Conservation (phyloP, 1,284 basidiomycete genomes). For the Chondrostereum purpureum region DNA sequence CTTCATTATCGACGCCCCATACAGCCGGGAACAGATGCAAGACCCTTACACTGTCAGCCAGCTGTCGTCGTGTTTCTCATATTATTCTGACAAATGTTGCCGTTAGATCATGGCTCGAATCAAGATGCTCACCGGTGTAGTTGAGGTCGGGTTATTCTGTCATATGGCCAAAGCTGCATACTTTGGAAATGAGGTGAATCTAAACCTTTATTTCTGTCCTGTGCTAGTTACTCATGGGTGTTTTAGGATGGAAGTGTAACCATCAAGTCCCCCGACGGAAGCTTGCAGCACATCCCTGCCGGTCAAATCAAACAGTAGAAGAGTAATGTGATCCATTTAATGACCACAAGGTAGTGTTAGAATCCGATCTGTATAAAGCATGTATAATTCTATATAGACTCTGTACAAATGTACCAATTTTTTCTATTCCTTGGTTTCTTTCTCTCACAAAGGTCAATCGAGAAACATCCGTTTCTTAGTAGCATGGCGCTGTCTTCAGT, state of each 20-base stretch:
- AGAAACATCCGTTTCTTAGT: too few species aligned
- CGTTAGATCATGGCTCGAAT: conserved; percentile 62
- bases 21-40: conserved; percentile 62
- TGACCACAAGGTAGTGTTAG: too few species aligned
- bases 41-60: conserved; percentile 61
- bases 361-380: too few species aligned
- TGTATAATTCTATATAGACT: too few species aligned
- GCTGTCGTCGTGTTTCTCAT: background rate
- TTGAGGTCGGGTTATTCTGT: conserved; percentile 96
- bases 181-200: conserved; percentile 85
- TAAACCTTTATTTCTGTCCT: too few species aligned
- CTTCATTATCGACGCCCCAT: conserved; percentile 92
- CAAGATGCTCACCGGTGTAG: conserved; percentile 92
- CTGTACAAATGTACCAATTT: too few species aligned
- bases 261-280: conserved; percentile 13
- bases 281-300: conserved; percentile 8
- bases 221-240: background rate
- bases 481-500: background rate
- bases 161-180: conserved; percentile 93
- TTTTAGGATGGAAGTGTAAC: conserved; percentile 15
- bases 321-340: too few species aligned
- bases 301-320: too few species aligned
- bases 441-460: too few species aligned
- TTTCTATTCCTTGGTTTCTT: too few species aligned
- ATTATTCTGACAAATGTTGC: conserved; percentile 2